Conservation (phyloP, 2,329 filamentous ascomycete species). For the Pyrenophora seminiperda region DNA sequence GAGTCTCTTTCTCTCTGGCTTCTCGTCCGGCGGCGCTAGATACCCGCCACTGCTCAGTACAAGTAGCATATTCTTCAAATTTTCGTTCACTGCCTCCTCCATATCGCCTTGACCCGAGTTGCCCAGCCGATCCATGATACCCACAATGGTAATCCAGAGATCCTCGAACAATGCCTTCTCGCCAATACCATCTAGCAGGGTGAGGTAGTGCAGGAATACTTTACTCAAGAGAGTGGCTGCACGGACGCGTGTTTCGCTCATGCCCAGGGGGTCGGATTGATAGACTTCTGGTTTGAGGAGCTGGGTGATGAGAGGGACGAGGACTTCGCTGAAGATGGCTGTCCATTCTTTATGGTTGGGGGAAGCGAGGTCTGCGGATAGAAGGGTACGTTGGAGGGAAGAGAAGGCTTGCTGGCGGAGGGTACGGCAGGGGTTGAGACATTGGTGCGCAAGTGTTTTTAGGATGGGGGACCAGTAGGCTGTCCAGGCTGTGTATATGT, state of each 20-base stretch:
- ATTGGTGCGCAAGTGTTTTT: constrained; percentile 83
- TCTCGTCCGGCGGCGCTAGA: constrained; percentile 70
- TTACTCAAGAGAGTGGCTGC: constrained; percentile 90
- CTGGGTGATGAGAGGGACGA: constrained; percentile 87
- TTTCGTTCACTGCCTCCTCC: constrained; percentile 93
- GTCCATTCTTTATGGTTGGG: constrained; percentile 89
- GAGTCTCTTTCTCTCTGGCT: constrained; percentile 57
- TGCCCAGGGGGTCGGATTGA: constrained; percentile 85
- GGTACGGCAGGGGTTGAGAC: constrained; percentile 91
- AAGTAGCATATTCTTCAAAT: constrained; percentile 91
- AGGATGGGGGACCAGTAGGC: constrained; percentile 98
- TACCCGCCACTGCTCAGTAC: constrained; percentile 93
- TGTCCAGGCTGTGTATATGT: constrained; percentile 73
- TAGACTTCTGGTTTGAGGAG: constrained; percentile 94
- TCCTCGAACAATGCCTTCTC: constrained; percentile 67
- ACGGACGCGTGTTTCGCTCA: constrained; percentile 94
- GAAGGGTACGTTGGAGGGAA: constrained; percentile 80
- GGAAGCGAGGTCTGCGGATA: constrained; percentile 83
- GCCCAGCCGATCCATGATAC: constrained; percentile 94
- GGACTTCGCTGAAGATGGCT: constrained; percentile 88
- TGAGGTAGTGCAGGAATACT: constrained; percentile 92
- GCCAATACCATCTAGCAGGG: constrained; percentile 76
- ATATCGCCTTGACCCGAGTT: constrained; percentile 91
- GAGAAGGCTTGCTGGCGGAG: constrained; percentile 88
- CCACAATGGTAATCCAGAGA: constrained; percentile 89